These are phyloP conservation scores for Rhodotorula sp. DNA, from an alignment of 1,284 basidiomycete species.

Conservation along the genomic window DNA sequence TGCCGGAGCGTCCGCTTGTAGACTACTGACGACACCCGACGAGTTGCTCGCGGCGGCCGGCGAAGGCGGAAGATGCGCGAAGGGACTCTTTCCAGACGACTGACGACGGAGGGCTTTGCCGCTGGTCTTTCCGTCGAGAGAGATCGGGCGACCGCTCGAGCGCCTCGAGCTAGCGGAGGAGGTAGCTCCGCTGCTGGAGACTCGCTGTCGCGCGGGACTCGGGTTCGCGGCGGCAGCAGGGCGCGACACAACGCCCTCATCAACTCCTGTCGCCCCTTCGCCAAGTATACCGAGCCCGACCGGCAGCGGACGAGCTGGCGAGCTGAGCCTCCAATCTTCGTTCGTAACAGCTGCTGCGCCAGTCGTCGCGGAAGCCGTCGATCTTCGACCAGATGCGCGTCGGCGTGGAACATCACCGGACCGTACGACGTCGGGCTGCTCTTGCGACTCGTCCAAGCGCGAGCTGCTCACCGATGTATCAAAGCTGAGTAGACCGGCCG, in stretches of 20 bases:
- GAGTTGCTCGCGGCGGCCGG: slow-evolving; percentile 59
- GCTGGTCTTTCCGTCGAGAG: slow-evolving; percentile 28
- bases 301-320: background rate
- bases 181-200: slow-evolving; percentile 1
- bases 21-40: slow-evolving; percentile 63
- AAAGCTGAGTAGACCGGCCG: slow-evolving; percentile 16
- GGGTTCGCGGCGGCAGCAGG: background rate
- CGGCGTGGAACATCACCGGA: background rate
- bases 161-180: slow-evolving; percentile 7
- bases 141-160: slow-evolving; percentile 17
- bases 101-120: slow-evolving; percentile 22
- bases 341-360: background rate
- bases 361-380: background rate
- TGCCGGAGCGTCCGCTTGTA: background rate
- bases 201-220: background rate
- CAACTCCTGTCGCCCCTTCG: background rate
- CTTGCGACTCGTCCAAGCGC: background rate
- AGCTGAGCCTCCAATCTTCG: background rate
- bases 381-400: background rate
- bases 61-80: slow-evolving; percentile 39
- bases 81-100: slow-evolving; percentile 28
- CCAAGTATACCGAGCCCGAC: background rate
- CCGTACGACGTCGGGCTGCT: background rate
- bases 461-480: background rate
- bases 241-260: too few relatives aligned